These are phyloP conservation scores for Sanghuangporus sanghuang DNA, from an alignment of 1,284 basidiomycete genomes.

Conservation along the genomic window DNA sequence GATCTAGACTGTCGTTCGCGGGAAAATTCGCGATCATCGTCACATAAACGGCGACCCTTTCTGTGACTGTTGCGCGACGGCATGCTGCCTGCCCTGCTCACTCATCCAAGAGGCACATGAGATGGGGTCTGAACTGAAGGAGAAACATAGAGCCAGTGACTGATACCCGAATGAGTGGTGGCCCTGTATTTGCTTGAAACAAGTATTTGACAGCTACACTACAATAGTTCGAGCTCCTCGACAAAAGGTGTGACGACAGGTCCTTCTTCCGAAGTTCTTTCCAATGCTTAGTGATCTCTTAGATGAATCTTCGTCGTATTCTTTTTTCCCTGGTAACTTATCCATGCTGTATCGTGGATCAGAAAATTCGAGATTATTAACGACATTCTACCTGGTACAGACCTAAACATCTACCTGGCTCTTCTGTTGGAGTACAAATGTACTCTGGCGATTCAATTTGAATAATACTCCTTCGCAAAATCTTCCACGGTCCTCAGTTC, in stretches of 20 bases:
- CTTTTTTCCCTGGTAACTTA: too few relatives aligned
- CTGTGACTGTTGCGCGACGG: not conserved
- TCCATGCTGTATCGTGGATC: too few relatives aligned
- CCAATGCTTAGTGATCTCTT: too few relatives aligned
- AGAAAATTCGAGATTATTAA: too few relatives aligned
- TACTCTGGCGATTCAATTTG: not conserved
- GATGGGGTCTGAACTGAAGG: not conserved
- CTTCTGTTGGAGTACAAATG: not conserved
- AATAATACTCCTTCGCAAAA: conserved; percentile 3
- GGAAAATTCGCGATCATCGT: not conserved
- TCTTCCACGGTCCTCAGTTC: conserved; percentile 3
- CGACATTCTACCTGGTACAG: too few relatives aligned
- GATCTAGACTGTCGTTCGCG: not conserved
- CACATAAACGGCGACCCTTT: not conserved
- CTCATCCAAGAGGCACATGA: conserved; percentile 8
- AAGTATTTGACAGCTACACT: not conserved
- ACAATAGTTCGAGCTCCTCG: not conserved
- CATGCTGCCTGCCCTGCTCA: conserved; percentile 5
- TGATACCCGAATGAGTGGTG: not conserved
- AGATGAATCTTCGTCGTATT: too few relatives aligned
- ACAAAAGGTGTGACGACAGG: too few relatives aligned
- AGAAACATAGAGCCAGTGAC: not conserved
- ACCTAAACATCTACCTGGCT: too few relatives aligned
- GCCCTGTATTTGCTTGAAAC: not conserved
- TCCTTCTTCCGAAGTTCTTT: too few relatives aligned